Evolutionary conservation across 257 asterid species (phyloP).

Genomic region (Fraxinus anomala): DNA sequence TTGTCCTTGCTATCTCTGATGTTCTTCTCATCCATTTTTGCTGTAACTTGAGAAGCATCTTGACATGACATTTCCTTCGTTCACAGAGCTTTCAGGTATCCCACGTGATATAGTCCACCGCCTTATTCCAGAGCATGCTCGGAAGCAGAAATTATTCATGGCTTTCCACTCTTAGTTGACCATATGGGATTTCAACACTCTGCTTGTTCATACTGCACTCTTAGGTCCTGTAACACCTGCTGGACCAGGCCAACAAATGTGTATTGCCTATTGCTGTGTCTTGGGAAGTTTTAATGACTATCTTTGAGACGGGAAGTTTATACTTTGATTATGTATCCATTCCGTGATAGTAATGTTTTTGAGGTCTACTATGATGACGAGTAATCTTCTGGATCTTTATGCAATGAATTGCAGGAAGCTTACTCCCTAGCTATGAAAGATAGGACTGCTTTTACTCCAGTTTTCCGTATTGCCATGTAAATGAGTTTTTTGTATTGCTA

Average conservation of each 20-base stretch:
- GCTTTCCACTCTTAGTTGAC: slow-evolving; percentile 71
- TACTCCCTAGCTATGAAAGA: background rate
- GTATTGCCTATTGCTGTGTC: slow-evolving; percentile 11
- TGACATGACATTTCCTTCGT: slow-evolving; percentile 17
- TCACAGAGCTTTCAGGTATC: slow-evolving; percentile 79
- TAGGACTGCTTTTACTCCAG: background rate
- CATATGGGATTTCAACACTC: slow-evolving; percentile 12
- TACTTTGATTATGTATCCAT: background rate
- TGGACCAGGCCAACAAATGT: background rate
- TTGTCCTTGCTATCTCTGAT: background rate
- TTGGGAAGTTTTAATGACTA: slow-evolving; percentile 21
- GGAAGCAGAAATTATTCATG: slow-evolving; percentile 95
- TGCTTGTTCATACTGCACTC: slow-evolving; percentile 16
- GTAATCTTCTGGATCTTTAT: background rate
- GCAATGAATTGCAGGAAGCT: background rate
- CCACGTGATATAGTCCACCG: slow-evolving; percentile 80
- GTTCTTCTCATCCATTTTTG: background rate
- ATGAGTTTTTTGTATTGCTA: slow-evolving; percentile 1
- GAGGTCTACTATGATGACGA: background rate
- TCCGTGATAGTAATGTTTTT: background rate
- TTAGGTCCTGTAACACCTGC: slow-evolving; percentile 25
- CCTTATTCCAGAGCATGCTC: slow-evolving; percentile 93
- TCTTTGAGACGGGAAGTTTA: slow-evolving; percentile 30
- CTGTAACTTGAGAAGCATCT: background rate
- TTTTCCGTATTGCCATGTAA: background rate